Base-by-base conservation (phyloP, 2,329 filamentous ascomycete genomes). In the Neofusicoccum ribis region DNA sequence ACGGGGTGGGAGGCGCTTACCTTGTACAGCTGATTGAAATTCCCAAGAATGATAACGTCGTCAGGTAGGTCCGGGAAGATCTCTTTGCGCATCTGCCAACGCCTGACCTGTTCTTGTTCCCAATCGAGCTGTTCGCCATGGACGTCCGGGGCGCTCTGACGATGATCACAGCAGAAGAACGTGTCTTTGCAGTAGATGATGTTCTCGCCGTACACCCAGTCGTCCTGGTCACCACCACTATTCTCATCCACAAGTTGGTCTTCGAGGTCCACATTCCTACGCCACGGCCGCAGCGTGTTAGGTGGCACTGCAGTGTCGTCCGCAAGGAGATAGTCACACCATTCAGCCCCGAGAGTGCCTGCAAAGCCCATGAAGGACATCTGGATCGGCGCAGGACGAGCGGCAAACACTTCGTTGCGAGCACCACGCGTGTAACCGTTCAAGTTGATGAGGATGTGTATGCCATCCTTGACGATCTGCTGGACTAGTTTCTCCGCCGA, bases 291-390 rank as follows among this genome's bases (percentile, higher is more conserved):
- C 34, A 98, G 82, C 0, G 94, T 97, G 31, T 88, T 86, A 0
- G 84, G 85, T 0, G 95, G 95, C 62, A 99, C 89, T 0, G 95
- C 93, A 1, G 90, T 94, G 59, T 90, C 84, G 73, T 99, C 95
- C 3, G 95, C 93, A 31, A 98, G 85, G 15, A 99, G 88, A 73
- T 99, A 99, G 76, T 99, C 95, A 71, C 95, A 99, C 95, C 95
- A 99, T 75, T 99, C 95, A 2, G 95, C 95, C 5, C 95, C 95
- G 0, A 99, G 82, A 0, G 94, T 97, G 9, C 95, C 95, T 0
- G 95, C 95, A 75, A 99, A 99, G 0, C 95, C 95, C 95, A 99
- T 99, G 73, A 99, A 99, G 0, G 95, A 97, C 95, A 99, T 99
- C 70, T 99, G 95, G 49, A 99, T 92, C 0, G 95, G 95, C 2